These are phyloP conservation scores for Fraxinus americana DNA, from an alignment of 257 asterid genomes.

Conservation along the genomic window DNA sequence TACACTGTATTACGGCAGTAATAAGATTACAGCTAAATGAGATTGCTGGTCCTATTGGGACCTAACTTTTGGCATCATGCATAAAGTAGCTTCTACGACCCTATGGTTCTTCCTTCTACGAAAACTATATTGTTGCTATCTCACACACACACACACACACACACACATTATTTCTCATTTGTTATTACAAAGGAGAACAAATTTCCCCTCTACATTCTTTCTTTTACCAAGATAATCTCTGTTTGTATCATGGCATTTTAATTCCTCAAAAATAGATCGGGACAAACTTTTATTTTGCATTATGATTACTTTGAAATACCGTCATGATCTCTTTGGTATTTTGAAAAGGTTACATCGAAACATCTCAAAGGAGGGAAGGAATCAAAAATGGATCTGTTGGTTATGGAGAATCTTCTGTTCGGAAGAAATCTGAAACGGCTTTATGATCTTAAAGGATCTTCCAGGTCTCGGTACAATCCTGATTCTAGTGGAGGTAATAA, in stretches of 20 bases:
- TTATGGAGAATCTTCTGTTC: conserved; percentile 95
- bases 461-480: conserved; percentile 86
- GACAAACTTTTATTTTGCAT: conserved; percentile 2
- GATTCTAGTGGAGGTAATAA: conserved; percentile 89
- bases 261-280: background rate
- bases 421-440: conserved; percentile 79
- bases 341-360: conserved; percentile 67
- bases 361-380: conserved; percentile 92
- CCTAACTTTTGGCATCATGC: background rate
- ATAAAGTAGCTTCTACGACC: background rate
- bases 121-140: no score
- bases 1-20: background rate
- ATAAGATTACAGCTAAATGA: background rate
- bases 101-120: background rate
- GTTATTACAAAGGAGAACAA: background rate
- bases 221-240: background rate
- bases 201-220: background rate
- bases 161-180: no score
- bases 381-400: conserved; percentile 85
- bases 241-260: background rate
- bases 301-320: conserved; percentile 16
- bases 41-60: background rate
- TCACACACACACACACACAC: no score
- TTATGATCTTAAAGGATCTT: conserved; percentile 95
- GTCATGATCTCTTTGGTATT: conserved; percentile 24